These are phyloP conservation scores for Capillidium heterosporum DNA, from an alignment of 371 early-diverging fungal species.

Conservation along the genomic window DNA sequence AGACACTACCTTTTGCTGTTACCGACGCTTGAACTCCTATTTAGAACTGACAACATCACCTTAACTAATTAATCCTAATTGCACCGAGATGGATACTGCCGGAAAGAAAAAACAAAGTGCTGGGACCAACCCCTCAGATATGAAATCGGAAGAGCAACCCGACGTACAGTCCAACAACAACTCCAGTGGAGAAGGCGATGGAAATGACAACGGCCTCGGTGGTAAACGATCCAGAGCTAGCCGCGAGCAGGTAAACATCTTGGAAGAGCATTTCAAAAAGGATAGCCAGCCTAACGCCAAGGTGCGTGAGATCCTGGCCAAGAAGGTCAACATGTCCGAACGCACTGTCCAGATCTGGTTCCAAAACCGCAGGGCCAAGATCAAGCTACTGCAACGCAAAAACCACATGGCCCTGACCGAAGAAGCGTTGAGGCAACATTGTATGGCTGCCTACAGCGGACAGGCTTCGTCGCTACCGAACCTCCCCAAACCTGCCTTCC, in stretches of 20 bases:
- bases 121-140: no score
- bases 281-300: slow-evolving; percentile 55
- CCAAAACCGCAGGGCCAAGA: slow-evolving; percentile 94
- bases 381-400: slow-evolving; percentile 42
- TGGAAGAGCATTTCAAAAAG: slow-evolving; percentile 50
- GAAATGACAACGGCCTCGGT: background rate
- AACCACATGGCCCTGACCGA: slow-evolving; percentile 26
- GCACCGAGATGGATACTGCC: no score
- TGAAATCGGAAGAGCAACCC: no score
- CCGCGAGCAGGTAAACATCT: slow-evolving; percentile 37
- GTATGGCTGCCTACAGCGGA: slow-evolving; percentile 4
- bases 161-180: no score
- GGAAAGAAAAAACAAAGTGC: no score
- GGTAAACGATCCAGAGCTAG: slow-evolving; percentile 7
- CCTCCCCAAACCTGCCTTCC: background rate
- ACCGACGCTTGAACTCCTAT: no score
- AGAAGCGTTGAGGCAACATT: slow-evolving; percentile 15
- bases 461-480: background rate
- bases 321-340: slow-evolving; percentile 79
- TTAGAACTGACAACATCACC: no score
- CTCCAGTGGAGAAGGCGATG: background rate
- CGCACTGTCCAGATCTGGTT: slow-evolving; percentile 98
- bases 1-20: no score
- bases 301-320: slow-evolving; percentile 69
- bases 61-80: no score